A percentile compares a stretch with the other conserved stretches of the same genome.
Conservation (phyloP, 2,329 filamentous ascomycete species). For the Alternaria burnsii region DNA sequence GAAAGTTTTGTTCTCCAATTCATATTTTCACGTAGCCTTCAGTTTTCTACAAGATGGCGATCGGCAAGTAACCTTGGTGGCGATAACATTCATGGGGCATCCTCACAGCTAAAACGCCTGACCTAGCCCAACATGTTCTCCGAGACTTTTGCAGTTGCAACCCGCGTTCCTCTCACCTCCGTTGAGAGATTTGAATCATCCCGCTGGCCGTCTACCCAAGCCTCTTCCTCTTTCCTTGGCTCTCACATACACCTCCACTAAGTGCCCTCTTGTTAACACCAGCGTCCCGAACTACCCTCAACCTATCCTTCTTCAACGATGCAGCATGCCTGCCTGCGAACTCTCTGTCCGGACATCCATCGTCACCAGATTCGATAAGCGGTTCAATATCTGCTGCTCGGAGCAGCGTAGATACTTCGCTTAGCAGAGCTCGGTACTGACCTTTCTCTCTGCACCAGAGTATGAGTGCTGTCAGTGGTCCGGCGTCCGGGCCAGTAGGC, state of each 20-base stretch:
- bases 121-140: not conserved
- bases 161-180: not conserved
- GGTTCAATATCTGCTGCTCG: slow-evolving; percentile 12
- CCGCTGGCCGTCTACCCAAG: not conserved
- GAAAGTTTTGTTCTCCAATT: not conserved
- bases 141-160: not conserved
- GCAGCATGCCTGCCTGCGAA: not conserved
- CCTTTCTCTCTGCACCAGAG: slow-evolving; percentile 17
- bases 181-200: not conserved
- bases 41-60: not conserved
- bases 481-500: slow-evolving; percentile 25
- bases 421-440: slow-evolving; percentile 12
- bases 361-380: slow-evolving; percentile 16
- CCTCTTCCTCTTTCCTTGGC: slow-evolving; percentile 13
- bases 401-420: slow-evolving; percentile 16
- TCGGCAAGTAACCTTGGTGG: not conserved
- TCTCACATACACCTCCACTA: not conserved
- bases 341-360: slow-evolving; percentile 15
- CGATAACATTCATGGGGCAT: not conserved
- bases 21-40: not conserved
- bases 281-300: slow-evolving; percentile 2
- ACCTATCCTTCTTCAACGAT: slow-evolving; percentile 20
- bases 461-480: slow-evolving; percentile 26
- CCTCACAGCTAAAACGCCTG: not conserved
- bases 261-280: not conserved